phyloP scores from a whole-genome alignment of 2,329 filamentous ascomycete species.

The Nemania sp. region DNA sequence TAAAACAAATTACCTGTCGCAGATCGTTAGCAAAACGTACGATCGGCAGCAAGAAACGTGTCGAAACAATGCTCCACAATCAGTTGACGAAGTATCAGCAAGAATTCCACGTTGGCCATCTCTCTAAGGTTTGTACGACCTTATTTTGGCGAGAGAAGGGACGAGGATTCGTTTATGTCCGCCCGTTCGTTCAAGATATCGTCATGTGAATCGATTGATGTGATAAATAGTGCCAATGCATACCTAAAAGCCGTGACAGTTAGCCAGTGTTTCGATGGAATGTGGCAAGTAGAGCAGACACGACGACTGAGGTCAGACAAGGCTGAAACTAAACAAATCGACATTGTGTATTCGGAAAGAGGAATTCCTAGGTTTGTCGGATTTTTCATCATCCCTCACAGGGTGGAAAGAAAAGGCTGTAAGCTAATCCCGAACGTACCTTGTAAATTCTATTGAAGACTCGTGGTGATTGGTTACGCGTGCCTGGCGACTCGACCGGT shows the following conservation, averaged over 20 bases:
- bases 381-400: conserved; percentile 61
- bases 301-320: conserved; percentile 59
- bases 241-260: conserved; percentile 47
- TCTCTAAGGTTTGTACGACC: conserved; percentile 66
- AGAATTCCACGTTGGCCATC: conserved; percentile 54
- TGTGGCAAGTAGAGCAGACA: conserved; percentile 26
- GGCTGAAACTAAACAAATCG: conserved; percentile 69
- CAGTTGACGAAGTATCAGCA: conserved; percentile 70
- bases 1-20: conserved; percentile 34
- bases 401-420: background rate
- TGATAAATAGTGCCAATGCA: conserved; percentile 27
- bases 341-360: conserved; percentile 69
- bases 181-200: conserved; percentile 71
- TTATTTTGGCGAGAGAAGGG: conserved; percentile 54
- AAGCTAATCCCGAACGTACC: conserved; percentile 9
- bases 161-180: conserved; percentile 65
- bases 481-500: background rate
- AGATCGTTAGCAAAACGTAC: conserved; percentile 34
- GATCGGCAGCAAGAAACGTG: conserved; percentile 16
- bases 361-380: conserved; percentile 66
- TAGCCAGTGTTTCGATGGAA: conserved; percentile 14
- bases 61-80: conserved; percentile 43
- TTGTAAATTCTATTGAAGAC: conserved; percentile 8
- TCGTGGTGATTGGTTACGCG: background rate
- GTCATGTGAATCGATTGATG: conserved; percentile 50